phyloP scores from a whole-genome alignment of 2,329 filamentous ascomycete genomes.

The Orbilia oligospora region DNA sequence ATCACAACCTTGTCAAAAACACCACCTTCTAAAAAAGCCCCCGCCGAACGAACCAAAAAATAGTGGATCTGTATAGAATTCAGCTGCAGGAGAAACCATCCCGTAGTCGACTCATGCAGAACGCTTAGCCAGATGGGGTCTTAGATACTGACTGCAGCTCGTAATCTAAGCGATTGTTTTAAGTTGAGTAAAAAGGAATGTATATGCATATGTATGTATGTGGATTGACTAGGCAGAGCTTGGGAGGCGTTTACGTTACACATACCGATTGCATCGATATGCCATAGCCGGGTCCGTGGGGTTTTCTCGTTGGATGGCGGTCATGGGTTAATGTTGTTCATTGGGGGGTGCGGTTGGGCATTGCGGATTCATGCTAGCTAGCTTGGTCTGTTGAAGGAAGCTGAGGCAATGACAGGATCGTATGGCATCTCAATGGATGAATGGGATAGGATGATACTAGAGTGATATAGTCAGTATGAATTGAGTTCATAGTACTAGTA shows the following conservation, averaged over 20 bases:
- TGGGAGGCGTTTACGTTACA: background rate
- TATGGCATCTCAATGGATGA: background rate
- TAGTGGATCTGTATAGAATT: background rate
- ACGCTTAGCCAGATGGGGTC: background rate
- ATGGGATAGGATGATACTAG: background rate
- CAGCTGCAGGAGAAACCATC: conserved; percentile 16
- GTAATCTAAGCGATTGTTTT: conserved; percentile 19
- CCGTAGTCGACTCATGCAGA: too few relatives aligned
- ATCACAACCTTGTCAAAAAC: too few relatives aligned
- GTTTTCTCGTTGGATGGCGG: background rate
- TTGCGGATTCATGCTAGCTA: background rate
- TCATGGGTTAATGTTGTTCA: background rate
- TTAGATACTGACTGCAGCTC: conserved; percentile 16
- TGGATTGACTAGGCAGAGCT: background rate
- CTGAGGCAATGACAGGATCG: too few relatives aligned
- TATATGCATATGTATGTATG: background rate
- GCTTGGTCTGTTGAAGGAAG: background rate
- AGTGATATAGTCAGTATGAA: background rate
- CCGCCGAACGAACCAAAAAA: background rate
- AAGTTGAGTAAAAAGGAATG: background rate
- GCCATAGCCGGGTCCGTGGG: conserved; percentile 11
- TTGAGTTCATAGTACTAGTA: too few relatives aligned
- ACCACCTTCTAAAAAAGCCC: background rate
- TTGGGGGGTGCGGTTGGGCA: too few relatives aligned
- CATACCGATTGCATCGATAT: background rate